Percentiles rank a stretch among this genome's conserved stretches.
phyloP scores from a whole-genome alignment of 1,284 basidiomycete species.

The Filobasidium uniguttulatum region DNA sequence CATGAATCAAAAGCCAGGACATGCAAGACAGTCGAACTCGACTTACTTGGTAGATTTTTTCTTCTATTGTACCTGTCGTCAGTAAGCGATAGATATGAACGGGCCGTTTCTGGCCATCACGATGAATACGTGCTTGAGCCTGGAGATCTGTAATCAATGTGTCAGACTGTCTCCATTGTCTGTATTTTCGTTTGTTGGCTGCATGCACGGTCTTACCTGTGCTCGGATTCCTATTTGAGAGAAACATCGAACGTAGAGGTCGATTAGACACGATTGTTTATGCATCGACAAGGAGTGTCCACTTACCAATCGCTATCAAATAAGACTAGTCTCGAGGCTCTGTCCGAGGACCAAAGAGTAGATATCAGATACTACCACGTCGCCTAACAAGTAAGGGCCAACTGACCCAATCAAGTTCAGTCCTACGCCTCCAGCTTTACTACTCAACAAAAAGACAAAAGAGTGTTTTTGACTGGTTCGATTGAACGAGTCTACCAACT shows the following conservation, averaged over 20 bases:
- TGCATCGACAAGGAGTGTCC: background rate
- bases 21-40: background rate
- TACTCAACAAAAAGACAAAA: conserved; percentile 80
- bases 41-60: conserved; percentile 37
- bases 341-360: too few relatives aligned
- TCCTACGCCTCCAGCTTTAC: conserved; percentile 90
- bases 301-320: conserved; percentile 79
- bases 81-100: conserved; percentile 90
- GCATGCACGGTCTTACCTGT: conserved; percentile 2
- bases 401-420: conserved; percentile 64
- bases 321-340: conserved; percentile 65
- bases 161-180: too few relatives aligned
- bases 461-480: conserved; percentile 20
- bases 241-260: background rate
- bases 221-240: conserved; percentile 10
- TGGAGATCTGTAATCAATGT: conserved; percentile 54
- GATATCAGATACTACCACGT: background rate
- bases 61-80: conserved; percentile 42
- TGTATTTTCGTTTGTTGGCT: background rate
- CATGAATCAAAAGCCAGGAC: background rate
- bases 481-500: conserved; percentile 33
- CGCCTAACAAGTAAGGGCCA: conserved; percentile 3
- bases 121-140: conserved; percentile 92
- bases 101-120: conserved; percentile 84
- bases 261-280: background rate